These are phyloP conservation scores for Emericellopsis cladophorae DNA, from an alignment of 2,329 filamentous ascomycete species.

Conservation along the genomic window DNA sequence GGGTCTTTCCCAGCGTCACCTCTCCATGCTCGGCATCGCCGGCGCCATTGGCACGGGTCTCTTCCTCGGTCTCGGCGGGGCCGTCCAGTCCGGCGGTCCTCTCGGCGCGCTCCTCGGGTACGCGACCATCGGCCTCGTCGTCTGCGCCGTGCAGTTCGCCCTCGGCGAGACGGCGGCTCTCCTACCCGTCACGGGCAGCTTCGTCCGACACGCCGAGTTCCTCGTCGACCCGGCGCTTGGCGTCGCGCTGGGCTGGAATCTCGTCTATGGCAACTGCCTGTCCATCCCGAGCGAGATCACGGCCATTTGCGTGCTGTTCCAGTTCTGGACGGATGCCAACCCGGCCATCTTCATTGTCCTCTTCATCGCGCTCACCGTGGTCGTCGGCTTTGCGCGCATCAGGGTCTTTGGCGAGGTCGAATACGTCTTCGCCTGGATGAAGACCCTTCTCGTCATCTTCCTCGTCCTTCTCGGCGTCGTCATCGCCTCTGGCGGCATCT, in stretches of 20 bases:
- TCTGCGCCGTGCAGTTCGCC: slow-evolving; percentile 44
- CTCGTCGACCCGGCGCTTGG: slow-evolving; percentile 49
- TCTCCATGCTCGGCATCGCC: slow-evolving; percentile 50
- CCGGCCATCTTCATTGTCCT: slow-evolving; percentile 33
- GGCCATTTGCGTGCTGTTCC: slow-evolving; percentile 48
- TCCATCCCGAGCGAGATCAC: slow-evolving; percentile 48
- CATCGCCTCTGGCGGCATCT: slow-evolving; percentile 49
- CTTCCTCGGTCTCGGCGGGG: slow-evolving; percentile 44
- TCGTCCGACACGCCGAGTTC: slow-evolving; percentile 46
- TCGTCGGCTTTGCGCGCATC: slow-evolving; percentile 45
- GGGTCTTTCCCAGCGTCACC: slow-evolving; percentile 13
- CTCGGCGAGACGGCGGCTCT: slow-evolving; percentile 48
- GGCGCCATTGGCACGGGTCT: slow-evolving; percentile 49
- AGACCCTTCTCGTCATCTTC: slow-evolving; percentile 48
- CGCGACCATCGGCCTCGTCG: slow-evolving; percentile 40
- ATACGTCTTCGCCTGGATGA: slow-evolving; percentile 36
- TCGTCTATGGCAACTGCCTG: slow-evolving; percentile 41
- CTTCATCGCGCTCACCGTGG: slow-evolving; percentile 38
- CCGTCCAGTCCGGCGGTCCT: slow-evolving; percentile 36
- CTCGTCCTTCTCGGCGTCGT: slow-evolving; percentile 50
- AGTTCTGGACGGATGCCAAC: slow-evolving; percentile 49
- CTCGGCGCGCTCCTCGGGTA: slow-evolving; percentile 37
- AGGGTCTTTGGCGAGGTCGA: slow-evolving; percentile 49
- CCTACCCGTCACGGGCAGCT: slow-evolving; percentile 49
- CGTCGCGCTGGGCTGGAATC: slow-evolving; percentile 40